Base-by-base conservation (phyloP, 495 filamentous ascomycete genomes). In the Tuber borchii region DNA sequence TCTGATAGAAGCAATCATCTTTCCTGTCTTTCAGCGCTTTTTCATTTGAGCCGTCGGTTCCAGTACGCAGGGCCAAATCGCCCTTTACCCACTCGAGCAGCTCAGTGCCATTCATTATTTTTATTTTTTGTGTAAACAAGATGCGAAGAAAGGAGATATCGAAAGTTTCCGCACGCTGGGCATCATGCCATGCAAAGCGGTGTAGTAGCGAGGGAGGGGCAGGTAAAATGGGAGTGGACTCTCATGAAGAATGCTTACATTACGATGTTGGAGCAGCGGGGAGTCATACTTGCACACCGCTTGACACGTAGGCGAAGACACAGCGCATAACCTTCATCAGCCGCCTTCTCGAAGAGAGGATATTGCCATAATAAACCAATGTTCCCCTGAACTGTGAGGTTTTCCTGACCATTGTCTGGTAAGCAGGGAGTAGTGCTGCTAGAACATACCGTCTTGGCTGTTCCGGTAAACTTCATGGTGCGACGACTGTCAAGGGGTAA, bases 241-340 rank as follows among this genome's bases (percentile, higher is more conserved):
- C 69, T 80, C 71, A 74, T 77, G 68, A 69, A 77, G 14, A 16
- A 26, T 31, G 51, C 51, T 61, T 61, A 61, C 51, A 61, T 26
- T 31, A 31, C 51, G 51, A 43, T 69, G 61, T 68, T 51, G 78
- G 71, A 73, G 76, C 71, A 68, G 70, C 34, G 61, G 74, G 77
- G 79, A 81, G 79, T 81, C 79, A 81, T 81, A 77, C 74, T 74
- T 81, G 70, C 77, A 80, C 79, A 80, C 72, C 78, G 75, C 78
- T 80, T 81, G 79, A 80, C 79, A 81, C 79, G 79, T 81, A 81
- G 75, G 78, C 78, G 78, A 80, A 74, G 74, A 76, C 76, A 79
- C 78, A 79, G 77, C 77, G 73, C 78, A 79, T 79, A 79, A 72
- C 76, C 72, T 74, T 34, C 73, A 75, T 71, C 78, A 79, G 76